Conservation (phyloP, 2,329 filamentous ascomycete species). For the Ceratocystis diversiconidia region DNA sequence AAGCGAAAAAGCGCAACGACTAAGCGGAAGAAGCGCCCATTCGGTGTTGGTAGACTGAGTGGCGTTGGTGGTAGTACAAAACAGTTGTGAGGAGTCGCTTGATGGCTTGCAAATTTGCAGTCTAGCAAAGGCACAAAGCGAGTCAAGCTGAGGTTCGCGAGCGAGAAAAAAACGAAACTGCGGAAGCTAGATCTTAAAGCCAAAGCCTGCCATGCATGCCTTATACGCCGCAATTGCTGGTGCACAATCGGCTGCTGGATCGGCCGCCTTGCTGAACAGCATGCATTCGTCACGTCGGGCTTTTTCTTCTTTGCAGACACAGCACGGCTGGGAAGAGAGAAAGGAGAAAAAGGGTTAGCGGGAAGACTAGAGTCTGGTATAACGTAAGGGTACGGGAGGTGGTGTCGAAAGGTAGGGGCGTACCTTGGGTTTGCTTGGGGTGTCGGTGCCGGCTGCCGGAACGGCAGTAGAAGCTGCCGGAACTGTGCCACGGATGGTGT, state of each 20-base stretch:
- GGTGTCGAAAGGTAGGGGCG: background rate
- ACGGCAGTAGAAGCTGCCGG: conserved; percentile 28
- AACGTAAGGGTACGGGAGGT: too few relatives aligned
- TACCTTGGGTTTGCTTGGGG: conserved; percentile 19
- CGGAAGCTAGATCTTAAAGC: conserved; percentile 52
- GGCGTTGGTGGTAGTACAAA: background rate
- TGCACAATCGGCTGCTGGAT: conserved; percentile 73
- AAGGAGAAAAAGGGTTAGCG: background rate
- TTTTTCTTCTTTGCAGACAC: conserved; percentile 95
- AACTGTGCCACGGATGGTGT: background rate
- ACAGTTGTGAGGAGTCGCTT: background rate
- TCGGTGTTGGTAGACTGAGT: background rate
- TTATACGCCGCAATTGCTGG: conserved; percentile 73
- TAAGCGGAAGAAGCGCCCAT: background rate
- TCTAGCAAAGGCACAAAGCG: background rate
- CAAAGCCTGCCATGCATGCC: conserved; percentile 83
- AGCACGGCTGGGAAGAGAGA: conserved; percentile 59
- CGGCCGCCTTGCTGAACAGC: conserved; percentile 78
- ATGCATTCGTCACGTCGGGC: conserved; percentile 90
- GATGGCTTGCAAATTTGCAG: too few relatives aligned
- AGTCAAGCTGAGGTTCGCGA: background rate
- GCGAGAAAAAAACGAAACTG: too few relatives aligned
- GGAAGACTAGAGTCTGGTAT: too few relatives aligned
- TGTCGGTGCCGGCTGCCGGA: conserved; percentile 29
- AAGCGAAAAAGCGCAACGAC: background rate